Evolutionary conservation across 495 filamentous ascomycete species (phyloP).

Genomic region (Chaetomium fimeti): DNA sequence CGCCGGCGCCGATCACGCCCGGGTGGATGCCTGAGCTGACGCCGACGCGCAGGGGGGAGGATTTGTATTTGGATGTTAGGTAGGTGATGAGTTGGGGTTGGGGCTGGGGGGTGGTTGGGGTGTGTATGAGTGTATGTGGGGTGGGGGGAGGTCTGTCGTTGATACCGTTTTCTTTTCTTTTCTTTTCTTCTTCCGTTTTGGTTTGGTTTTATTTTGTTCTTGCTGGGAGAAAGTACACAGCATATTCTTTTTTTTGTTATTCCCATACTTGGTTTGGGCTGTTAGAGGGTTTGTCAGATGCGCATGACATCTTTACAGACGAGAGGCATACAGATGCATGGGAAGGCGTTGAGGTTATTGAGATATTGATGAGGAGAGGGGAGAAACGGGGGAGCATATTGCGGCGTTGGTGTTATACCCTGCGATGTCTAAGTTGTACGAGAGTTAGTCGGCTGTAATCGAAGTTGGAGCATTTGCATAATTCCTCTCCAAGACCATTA

Average conservation of each 20-base stretch:
- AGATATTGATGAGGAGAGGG: background rate
- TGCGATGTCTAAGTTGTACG: background rate
- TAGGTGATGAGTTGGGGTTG: conserved; percentile 19
- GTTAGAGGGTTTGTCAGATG: background rate
- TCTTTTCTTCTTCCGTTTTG: conserved; percentile 1
- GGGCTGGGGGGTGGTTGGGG: background rate
- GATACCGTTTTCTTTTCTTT: conserved; percentile 4
- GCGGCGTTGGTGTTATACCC: conserved; percentile 3
- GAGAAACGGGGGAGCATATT: background rate
- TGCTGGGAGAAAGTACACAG: background rate
- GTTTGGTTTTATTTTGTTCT: background rate
- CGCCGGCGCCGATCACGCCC: conserved; percentile 50
- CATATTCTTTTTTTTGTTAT: conserved; percentile 4
- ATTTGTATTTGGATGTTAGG: conserved; percentile 46
- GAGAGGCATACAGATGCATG: background rate
- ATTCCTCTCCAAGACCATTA: too few species aligned
- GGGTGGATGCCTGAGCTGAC: conserved; percentile 53
- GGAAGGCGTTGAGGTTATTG: background rate
- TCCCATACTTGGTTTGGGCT: background rate
- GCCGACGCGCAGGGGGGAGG: conserved; percentile 47
- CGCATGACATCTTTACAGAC: background rate
- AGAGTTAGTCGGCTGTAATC: background rate
- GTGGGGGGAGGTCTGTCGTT: background rate
- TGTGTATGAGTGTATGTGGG: too few species aligned
- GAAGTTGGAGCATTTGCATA: too few species aligned